Evolutionary conservation across 1,284 basidiomycete species (phyloP).

Genomic region (Prillingera fragicola): DNA sequence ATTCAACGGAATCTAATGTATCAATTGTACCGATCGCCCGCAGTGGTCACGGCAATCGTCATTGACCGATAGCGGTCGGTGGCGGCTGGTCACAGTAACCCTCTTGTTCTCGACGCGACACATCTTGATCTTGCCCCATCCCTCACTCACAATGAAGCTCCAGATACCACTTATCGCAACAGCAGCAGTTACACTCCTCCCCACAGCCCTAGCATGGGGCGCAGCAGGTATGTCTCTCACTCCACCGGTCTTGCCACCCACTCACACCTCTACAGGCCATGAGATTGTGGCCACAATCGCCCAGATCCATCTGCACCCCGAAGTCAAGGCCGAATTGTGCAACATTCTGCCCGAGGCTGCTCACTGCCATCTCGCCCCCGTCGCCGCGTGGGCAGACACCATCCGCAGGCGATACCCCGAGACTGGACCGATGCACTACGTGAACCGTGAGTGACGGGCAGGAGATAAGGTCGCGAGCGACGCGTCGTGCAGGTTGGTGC

Average conservation of each 20-base stretch:
- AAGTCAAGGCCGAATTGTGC: constrained; percentile 64
- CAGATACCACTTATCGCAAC: neutral
- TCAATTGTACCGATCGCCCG: too few species aligned
- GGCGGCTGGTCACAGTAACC: neutral
- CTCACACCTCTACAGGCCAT: constrained; percentile 56
- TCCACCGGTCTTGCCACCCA: neutral
- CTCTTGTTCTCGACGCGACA: neutral
- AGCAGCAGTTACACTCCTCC: constrained; percentile 20
- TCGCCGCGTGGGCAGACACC: constrained; percentile 82
- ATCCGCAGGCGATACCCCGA: constrained; percentile 51
- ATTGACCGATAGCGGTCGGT: too few species aligned
- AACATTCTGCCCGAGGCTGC: constrained; percentile 56
- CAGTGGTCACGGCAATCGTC: too few species aligned
- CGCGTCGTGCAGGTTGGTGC: neutral
- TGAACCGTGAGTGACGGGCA: constrained; percentile 40
- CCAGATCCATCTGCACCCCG: constrained; percentile 77
- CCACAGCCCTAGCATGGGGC: constrained; percentile 48
- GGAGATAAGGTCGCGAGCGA: neutral
- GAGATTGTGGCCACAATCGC: constrained; percentile 90
- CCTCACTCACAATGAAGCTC: constrained; percentile 7
- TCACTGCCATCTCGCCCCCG: constrained; percentile 68
- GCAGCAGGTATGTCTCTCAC: constrained; percentile 46
- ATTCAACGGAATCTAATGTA: too few species aligned
- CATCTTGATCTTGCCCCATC: neutral
- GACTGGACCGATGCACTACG: constrained; percentile 51